phyloP scores from a whole-genome alignment of 208 protist species.

The Leishmania amazonensis region DNA sequence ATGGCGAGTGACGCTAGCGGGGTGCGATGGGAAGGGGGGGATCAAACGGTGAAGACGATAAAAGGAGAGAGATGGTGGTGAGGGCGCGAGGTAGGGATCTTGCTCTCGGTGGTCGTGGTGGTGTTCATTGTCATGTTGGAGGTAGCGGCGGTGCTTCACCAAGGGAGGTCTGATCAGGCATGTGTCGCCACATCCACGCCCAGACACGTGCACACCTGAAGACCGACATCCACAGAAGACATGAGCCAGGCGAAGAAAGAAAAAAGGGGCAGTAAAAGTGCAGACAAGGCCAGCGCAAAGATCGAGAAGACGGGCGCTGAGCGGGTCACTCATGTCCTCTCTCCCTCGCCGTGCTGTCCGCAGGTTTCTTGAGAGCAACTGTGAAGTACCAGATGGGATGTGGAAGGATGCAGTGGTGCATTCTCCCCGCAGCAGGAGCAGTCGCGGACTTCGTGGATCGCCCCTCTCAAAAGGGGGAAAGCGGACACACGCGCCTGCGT shows the following conservation, averaged over 20 bases:
- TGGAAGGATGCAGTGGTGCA: background rate
- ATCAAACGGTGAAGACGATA: background rate
- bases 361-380: background rate
- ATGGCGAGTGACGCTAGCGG: background rate
- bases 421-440: background rate
- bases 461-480: background rate
- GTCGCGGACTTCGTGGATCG: background rate
- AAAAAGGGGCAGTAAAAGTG: background rate
- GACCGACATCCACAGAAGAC: background rate
- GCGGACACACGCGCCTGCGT: background rate
- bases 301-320: background rate
- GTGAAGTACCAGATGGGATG: background rate
- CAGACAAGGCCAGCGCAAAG: background rate
- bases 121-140: background rate
- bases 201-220: background rate
- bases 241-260: background rate
- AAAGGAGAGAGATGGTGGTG: background rate
- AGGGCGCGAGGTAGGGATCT: background rate
- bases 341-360: background rate
- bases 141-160: background rate
- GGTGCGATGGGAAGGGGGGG: background rate
- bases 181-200: background rate
- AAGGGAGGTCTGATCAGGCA: background rate
- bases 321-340: background rate
- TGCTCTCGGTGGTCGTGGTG: background rate